Evolutionary conservation across 345 rosid genomes (phyloP), one percentile per base, ranked within the genome.

Genomic region (Moricandia moricandioides): DNA sequence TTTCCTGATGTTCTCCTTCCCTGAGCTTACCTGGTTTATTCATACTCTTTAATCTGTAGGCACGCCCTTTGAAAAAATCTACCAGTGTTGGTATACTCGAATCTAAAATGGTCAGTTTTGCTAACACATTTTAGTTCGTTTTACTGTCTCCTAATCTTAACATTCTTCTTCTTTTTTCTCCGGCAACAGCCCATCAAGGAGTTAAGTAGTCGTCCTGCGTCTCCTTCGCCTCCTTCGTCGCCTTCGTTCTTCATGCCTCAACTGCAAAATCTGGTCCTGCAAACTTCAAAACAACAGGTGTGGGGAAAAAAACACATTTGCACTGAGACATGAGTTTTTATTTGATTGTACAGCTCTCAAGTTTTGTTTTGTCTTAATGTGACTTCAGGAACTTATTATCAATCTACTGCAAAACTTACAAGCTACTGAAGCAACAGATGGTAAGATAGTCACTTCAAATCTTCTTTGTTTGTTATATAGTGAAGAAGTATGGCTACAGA

Each of bases 261-360:
- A 29, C 97, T 92, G 83, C 98, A 92, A 85, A 91, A 83, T 83
- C 86, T 96, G 70, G 80, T 86, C 51, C 94, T 87, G 83, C 99
- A 96, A 78, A 91, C 87, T 74, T 78, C 89, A 43, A 37, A 85
- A 71, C 95, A 91, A 76, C 98, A 96, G 99, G 99, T 96, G 70
- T 70, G 55, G 0, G 1, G 18, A 54, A 26, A 26, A 62, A 37
- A 0, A 21, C 6, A 47, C 52, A 47, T 7, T 43, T 24, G 13
- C 9, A 63, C 13, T 17, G 52, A 61, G 49, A 60, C 39, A 17
- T 67, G 12, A 0, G 21, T 61, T 51, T 67, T 3, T 43, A 12
- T 12, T 35, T 60, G 37, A 52, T 8, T 51, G 11, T 47, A 40
- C 6, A 30, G 5, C 1, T 68, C 35, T 62, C 56, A 52, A 30